These are phyloP conservation scores for Rhodotorula glutinis DNA, from an alignment of 1,284 basidiomycete genomes.

Conservation along the genomic window DNA sequence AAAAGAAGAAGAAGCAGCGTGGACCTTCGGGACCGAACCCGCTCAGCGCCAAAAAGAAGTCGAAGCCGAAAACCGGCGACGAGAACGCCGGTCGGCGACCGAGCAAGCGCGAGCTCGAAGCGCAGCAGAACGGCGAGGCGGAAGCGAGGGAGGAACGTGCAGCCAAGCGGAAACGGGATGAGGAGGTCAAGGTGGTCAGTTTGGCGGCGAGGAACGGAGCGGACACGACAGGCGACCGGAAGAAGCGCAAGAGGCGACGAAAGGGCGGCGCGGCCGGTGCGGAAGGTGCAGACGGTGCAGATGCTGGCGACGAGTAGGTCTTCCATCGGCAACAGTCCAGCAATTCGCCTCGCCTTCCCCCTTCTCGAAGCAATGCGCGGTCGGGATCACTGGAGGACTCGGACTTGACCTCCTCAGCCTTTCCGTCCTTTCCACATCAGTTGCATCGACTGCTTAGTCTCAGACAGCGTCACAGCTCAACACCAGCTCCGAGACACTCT, in stretches of 20 bases:
- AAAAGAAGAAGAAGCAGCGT: conserved; percentile 54
- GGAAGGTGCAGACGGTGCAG: background rate
- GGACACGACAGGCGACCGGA: background rate
- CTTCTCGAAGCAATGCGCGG: no score
- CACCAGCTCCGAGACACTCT: no score
- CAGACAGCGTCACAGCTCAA: no score
- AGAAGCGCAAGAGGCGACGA: conserved; percentile 8
- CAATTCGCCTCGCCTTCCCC: no score
- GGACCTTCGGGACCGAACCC: conserved; percentile 75
- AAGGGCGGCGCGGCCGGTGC: background rate
- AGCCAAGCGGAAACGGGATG: conserved; percentile 3
- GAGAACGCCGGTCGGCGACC: conserved; percentile 1
- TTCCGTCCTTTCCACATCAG: no score
- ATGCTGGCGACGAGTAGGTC: conserved; percentile 4
- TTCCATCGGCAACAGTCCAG: no score
- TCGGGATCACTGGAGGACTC: no score
- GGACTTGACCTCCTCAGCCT: no score
- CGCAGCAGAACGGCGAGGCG: conserved; percentile 17
- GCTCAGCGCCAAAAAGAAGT: conserved; percentile 76
- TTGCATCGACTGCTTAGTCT: no score
- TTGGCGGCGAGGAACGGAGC: conserved; percentile 1
- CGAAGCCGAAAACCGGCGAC: background rate
- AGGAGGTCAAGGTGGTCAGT: conserved; percentile 24
- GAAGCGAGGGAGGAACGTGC: conserved; percentile 7
- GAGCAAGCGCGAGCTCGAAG: conserved; percentile 8